Base-by-base conservation (phyloP, 2,329 filamentous ascomycete species). In the Aspergillus clavatus region DNA sequence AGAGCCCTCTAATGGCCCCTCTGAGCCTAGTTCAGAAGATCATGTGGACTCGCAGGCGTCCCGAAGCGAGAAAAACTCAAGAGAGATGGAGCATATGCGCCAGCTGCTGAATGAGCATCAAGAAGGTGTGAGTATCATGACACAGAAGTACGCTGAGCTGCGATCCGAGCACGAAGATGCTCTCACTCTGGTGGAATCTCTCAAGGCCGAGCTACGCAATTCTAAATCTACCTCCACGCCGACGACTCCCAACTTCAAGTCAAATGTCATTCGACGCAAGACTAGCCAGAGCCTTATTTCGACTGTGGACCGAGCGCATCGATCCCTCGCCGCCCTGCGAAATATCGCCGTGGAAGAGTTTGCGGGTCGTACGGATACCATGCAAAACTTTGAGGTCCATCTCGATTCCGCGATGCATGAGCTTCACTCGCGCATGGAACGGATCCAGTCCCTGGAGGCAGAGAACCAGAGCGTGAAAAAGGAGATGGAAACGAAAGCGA, bases 401-500 rank as follows among this genome's bases (percentile, higher is more conserved):
- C 73, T 98, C 33, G 93, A 93, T 60, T 80, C 88, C 2, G 89
- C 91, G 46, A 91, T 96, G 83, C 87, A 93, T 57, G 93, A 98
- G 64, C 76, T 98, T 26, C 86, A 95, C 53, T 78, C 78, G 7
- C 83, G 90, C 33, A 90, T 90, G 29, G 90, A 97, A 65, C 83
- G 90, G 22, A 90, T 96, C 42, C 87, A 94, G 61, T 84, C 90
- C 58, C 76, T 98, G 11, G 93, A 98, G 67, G 82, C 83, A 5
- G 91, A 95, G 56, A 80, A 96, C 45, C 75, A 83, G 21, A 83
- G 82, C 3, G 81, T 89, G 18, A 93, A 88, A 73, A 95, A 89
- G 72, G 93, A 98, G 67, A 95, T 97, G 85, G 93, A 98, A 63
- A 84, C 81, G 51, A 98, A 98, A 79, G 89, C 91, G 75, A 87